Percentiles rank a stretch among this genome's conserved stretches.
Evolutionary conservation across 331 rosid genomes (phyloP).

Genomic region (Malus hybrid): DNA sequence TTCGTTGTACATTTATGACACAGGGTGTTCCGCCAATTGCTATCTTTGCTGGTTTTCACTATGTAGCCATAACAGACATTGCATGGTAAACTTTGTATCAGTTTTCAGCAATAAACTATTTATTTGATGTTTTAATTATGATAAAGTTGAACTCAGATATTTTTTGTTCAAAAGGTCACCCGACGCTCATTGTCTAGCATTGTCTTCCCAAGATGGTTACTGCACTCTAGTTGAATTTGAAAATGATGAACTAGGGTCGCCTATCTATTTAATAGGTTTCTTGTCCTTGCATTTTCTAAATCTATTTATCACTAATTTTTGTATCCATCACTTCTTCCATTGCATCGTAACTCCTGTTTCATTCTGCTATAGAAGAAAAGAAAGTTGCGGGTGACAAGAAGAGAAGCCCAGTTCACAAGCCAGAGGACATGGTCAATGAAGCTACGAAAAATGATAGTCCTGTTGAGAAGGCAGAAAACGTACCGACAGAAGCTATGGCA

Average conservation of each 20-base stretch:
- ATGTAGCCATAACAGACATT: conserved; percentile 80
- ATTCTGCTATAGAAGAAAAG: conserved; percentile 32
- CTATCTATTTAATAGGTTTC: conserved; percentile 44
- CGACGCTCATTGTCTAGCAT: conserved; percentile 68
- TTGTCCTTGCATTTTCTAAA: background rate
- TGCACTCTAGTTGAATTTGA: conserved; percentile 83
- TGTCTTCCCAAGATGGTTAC: conserved; percentile 96
- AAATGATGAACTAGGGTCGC: conserved; percentile 66
- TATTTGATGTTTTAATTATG: background rate
- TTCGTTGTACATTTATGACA: conserved; percentile 77
- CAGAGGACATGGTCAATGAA: conserved; percentile 15
- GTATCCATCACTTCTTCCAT: background rate
- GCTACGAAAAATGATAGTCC: background rate
- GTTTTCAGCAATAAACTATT: background rate
- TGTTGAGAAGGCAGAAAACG: conserved; percentile 22
- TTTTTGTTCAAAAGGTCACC: conserved; percentile 57
- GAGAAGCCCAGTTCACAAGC: conserved; percentile 21
- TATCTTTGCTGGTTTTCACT: conserved; percentile 78
- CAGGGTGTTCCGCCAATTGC: conserved; percentile 71
- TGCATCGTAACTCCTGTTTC: background rate
- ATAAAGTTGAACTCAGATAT: background rate
- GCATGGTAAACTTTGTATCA: conserved; percentile 50
- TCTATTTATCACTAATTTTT: background rate
- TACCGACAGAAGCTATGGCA: conserved; percentile 12
- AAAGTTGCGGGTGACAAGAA: conserved; percentile 16